Percentiles rank a stretch among this genome's conserved stretches.
Conservation (phyloP, 495 filamentous ascomycete genomes). For the Hyaloscypha finlandica region DNA sequence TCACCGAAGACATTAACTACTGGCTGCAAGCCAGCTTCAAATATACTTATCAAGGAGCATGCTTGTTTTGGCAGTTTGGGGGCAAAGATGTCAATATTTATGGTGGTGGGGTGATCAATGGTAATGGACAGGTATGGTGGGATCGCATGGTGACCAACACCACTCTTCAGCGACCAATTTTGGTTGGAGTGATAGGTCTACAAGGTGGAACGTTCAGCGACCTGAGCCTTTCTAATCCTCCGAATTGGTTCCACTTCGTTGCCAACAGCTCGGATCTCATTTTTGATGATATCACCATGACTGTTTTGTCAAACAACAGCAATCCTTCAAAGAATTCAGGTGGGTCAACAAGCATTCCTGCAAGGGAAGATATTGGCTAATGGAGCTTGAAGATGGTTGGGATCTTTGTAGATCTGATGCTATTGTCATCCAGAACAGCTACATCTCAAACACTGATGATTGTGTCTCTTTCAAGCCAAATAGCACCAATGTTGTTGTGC, state of each 20-base stretch:
- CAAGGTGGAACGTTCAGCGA: constrained; percentile 58
- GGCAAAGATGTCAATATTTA: constrained; percentile 70
- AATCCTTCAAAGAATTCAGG: constrained; percentile 63
- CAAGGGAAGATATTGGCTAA: constrained; percentile 50
- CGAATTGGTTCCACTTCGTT: constrained; percentile 67
- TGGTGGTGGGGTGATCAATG: constrained; percentile 58
- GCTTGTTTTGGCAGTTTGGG: constrained; percentile 66
- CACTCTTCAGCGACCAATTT: constrained; percentile 56
- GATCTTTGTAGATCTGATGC: constrained; percentile 62
- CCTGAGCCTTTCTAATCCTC: constrained; percentile 61
- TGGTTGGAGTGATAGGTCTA: constrained; percentile 61
- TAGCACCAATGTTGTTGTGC: constrained; percentile 67
- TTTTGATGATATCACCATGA: constrained; percentile 63
- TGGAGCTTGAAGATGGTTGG: constrained; percentile 56
- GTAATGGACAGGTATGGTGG: constrained; percentile 71
- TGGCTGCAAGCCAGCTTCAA: constrained; percentile 56
- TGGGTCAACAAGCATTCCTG: not conserved
- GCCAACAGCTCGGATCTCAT: constrained; percentile 65
- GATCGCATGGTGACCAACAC: constrained; percentile 54
- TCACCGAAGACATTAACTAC: constrained; percentile 64
- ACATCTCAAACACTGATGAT: constrained; percentile 68
- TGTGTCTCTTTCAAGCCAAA: constrained; percentile 77
- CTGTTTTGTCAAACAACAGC: constrained; percentile 47
- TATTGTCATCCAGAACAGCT: constrained; percentile 65
- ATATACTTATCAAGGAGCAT: constrained; percentile 61